Evolutionary conservation across 345 rosid genomes (phyloP).

Genomic region (Aethionema arabicum): DNA sequence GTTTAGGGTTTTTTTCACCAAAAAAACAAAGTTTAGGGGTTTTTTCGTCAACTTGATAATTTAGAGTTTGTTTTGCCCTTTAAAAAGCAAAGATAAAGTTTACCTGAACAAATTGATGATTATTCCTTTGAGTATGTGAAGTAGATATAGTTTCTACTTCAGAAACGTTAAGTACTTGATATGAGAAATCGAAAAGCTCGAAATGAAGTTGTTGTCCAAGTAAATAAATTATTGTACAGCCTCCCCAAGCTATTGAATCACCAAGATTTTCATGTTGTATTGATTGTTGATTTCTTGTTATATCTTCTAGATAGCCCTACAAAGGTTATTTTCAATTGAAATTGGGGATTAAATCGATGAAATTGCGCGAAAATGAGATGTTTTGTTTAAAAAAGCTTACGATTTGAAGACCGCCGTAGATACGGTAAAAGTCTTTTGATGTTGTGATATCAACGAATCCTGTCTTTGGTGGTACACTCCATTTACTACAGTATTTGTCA

Average conservation of each 20-base stretch:
- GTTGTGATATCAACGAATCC: conserved; percentile 96
- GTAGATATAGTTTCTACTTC: conserved; percentile 82
- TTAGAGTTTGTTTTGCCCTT: no score
- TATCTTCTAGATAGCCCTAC: conserved; percentile 86
- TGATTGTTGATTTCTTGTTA: conserved; percentile 41
- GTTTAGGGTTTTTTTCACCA: no score
- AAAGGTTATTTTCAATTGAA: conserved; percentile 14
- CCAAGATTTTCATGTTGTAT: conserved; percentile 68
- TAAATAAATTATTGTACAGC: conserved; percentile 91
- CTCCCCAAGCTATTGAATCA: conserved; percentile 97
- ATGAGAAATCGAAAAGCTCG: conserved; percentile 93
- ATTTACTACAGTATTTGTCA: conserved; percentile 90
- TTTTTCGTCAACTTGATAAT: no score
- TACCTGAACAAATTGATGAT: conserved; percentile 70
- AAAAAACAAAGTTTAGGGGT: no score
- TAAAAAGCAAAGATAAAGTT: neutral
- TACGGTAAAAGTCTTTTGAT: conserved; percentile 90
- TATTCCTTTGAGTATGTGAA: conserved; percentile 46
- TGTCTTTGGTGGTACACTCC: conserved; percentile 96
- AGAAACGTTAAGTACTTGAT: conserved; percentile 94
- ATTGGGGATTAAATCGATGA: neutral
- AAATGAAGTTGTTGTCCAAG: conserved; percentile 98
- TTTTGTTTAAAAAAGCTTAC: conserved; percentile 45
- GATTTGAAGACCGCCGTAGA: conserved; percentile 94
- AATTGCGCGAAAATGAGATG: neutral